Evolutionary conservation across 352 stramenopile species (phyloP), one percentile per base, ranked within the genome.

Genomic region (Globisporangium middletonii): DNA sequence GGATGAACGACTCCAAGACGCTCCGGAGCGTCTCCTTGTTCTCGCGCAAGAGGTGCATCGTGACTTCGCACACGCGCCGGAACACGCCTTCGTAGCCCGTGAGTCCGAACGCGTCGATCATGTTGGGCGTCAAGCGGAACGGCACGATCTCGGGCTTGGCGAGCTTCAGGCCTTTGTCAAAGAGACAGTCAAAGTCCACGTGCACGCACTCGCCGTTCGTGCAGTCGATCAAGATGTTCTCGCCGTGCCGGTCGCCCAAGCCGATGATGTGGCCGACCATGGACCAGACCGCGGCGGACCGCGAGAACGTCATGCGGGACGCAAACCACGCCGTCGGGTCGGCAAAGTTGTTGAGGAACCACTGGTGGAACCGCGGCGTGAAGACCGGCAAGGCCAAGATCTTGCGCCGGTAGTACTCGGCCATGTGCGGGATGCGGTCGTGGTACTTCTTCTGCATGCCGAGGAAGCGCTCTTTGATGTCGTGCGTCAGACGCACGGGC

Each of bases 181-280:
- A 99, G 50, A 99, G 87, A 65, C 98, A 99, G 71, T 99, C 96
- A 77, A 99, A 99, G 71, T 99, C 98, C 50, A 99, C 97, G 75
- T 99, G 98, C 12, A 99, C 96, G 61, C 95, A 98, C 77, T 99
- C 97, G 43, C 97, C 97, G 55, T 81, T 98, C 16, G 73, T 93
- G 51, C 83, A 98, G 71, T 99, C 96, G 41, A 99, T 95, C 15
- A 99, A 72, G 64, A 99, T 99, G 68, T 99, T 99, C 69, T 99
- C 98, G 1, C 96, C 94, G 59, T 99, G 98, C 28, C 98, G 89
- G 80, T 97, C 90, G 8, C 91, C 90, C 1, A 97, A 77, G 19
- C 89, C 90, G 18, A 97, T 80, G 28, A 99, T 95, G 66, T 99
- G 95, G 18, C 96, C 96, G 35, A 99, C 91, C 71, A 98, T 98